A percentile compares a stretch with the other conserved stretches of the same genome.
Conservation (phyloP, 139 green algal species). For the Klebsormidium nitens region DNA sequence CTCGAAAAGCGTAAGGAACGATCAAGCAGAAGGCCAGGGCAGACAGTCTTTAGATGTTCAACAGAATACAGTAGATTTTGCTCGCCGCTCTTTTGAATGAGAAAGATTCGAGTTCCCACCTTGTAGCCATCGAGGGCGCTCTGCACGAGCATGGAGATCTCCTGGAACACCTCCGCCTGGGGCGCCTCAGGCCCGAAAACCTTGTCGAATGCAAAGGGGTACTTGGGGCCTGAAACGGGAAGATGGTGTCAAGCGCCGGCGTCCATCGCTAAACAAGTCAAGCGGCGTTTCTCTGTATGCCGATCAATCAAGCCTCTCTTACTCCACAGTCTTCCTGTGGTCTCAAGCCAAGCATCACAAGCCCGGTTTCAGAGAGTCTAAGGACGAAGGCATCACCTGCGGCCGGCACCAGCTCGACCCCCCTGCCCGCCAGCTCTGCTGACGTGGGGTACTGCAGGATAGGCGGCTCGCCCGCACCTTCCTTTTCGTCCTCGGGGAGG, state of each 20-base stretch:
- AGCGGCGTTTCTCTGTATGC: too few relatives aligned
- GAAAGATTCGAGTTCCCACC: constrained; percentile 15
- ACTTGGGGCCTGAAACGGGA: not conserved
- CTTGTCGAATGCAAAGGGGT: constrained; percentile 53
- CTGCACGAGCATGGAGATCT: constrained; percentile 90
- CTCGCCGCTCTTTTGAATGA: too few relatives aligned
- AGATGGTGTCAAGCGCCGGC: too few relatives aligned
- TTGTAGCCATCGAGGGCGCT: constrained; percentile 89
- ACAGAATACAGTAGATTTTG: too few relatives aligned
- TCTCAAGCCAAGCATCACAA: too few relatives aligned
- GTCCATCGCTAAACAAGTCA: too few relatives aligned
- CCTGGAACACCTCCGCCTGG: constrained; percentile 69
- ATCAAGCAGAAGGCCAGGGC: too few relatives aligned
- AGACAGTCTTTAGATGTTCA: too few relatives aligned
- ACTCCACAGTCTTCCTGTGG: too few relatives aligned
- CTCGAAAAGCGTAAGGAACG: too few relatives aligned
- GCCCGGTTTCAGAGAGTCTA: too few relatives aligned
- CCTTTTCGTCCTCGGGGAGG: not conserved
- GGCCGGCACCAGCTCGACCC: constrained; percentile 5
- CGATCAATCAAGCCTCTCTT: not conserved
- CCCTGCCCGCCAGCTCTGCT: constrained; percentile 8
- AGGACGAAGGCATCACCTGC: constrained; percentile 18
- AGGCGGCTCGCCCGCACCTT: constrained; percentile 2
- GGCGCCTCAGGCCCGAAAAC: constrained; percentile 74
- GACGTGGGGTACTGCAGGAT: constrained; percentile 12